Percentiles rank a stretch among this genome's conserved stretches.
phyloP scores from a whole-genome alignment of 2,329 filamentous ascomycete species.

The Ascochyta viciae-villosae region DNA sequence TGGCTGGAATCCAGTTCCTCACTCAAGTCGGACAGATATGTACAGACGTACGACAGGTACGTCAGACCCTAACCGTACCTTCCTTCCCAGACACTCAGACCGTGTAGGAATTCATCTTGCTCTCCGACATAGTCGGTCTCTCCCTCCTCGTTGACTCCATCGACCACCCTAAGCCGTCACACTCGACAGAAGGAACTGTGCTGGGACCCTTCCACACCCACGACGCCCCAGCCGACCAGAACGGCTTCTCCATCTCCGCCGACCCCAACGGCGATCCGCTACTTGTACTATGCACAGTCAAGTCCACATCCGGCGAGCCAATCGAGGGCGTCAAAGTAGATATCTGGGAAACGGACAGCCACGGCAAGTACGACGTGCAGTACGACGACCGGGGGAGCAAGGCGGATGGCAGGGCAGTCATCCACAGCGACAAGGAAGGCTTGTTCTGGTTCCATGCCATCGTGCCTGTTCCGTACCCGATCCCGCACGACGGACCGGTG shows the following conservation, averaged over 20 bases:
- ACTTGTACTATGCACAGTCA: slow-evolving; percentile 75
- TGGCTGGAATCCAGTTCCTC: slow-evolving; percentile 74
- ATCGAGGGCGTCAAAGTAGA: slow-evolving; percentile 74
- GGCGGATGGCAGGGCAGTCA: slow-evolving; percentile 76
- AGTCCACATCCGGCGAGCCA: slow-evolving; percentile 68
- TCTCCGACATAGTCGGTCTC: slow-evolving; percentile 80
- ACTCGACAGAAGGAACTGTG: slow-evolving; percentile 78
- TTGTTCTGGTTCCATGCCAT: slow-evolving; percentile 86
- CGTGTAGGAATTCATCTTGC: slow-evolving; percentile 76
- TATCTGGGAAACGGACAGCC: slow-evolving; percentile 84
- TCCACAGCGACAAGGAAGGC: slow-evolving; percentile 73
- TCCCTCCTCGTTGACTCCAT: slow-evolving; percentile 82
- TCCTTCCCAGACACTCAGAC: not conserved
- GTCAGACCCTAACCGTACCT: not conserved
- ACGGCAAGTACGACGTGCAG: slow-evolving; percentile 85
- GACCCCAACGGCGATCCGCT: slow-evolving; percentile 74
- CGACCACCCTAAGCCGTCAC: slow-evolving; percentile 78
- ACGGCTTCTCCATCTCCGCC: slow-evolving; percentile 69
- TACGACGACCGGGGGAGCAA: slow-evolving; percentile 64
- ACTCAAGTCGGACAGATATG: slow-evolving; percentile 76
- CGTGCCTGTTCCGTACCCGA: slow-evolving; percentile 83
- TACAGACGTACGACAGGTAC: slow-evolving; percentile 73
- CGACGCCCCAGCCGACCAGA: slow-evolving; percentile 66
- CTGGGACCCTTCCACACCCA: slow-evolving; percentile 85
- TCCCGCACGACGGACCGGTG: slow-evolving; percentile 80